Evolutionary conservation across 2,329 filamentous ascomycete genomes (phyloP).

Genomic region (Zymoseptoria crescenta): DNA sequence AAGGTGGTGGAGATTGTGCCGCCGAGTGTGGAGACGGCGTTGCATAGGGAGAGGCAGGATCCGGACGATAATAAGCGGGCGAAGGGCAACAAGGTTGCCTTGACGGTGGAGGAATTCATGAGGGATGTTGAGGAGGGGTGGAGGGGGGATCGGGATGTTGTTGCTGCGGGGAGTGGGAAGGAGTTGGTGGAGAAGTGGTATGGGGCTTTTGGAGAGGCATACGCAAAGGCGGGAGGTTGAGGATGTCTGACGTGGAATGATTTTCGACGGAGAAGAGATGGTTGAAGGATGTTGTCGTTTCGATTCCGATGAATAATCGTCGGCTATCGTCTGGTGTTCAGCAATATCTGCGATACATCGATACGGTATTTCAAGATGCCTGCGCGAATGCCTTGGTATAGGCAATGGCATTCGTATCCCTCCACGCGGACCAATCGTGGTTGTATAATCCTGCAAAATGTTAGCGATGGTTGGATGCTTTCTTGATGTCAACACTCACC

Average conservation of each 20-base stretch:
- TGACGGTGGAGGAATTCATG: constrained; percentile 50
- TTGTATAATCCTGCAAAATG: constrained; percentile 39
- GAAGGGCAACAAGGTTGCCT: constrained; percentile 36
- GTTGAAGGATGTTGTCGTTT: too few relatives aligned
- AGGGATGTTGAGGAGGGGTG: constrained; percentile 39
- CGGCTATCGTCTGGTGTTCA: too few relatives aligned
- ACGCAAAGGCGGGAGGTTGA: constrained; percentile 13
- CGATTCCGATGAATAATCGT: not conserved
- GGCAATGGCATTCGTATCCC: constrained; percentile 10
- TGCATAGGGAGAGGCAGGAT: constrained; percentile 49
- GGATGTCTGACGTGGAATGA: too few relatives aligned
- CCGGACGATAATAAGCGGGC: constrained; percentile 54
- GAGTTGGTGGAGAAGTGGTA: constrained; percentile 41
- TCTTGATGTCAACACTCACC: constrained; percentile 17
- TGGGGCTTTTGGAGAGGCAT: constrained; percentile 22
- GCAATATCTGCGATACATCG: not conserved
- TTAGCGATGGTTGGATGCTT: not conserved
- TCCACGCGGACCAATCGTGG: constrained; percentile 44
- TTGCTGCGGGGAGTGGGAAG: constrained; percentile 40
- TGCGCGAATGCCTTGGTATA: constrained; percentile 14
- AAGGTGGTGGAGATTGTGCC: constrained; percentile 50
- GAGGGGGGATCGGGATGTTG: constrained; percentile 43
- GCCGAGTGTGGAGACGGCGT: constrained; percentile 47
- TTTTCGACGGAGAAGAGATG: too few relatives aligned
- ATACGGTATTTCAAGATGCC: constrained; percentile 1